Conservation (phyloP, 2,329 filamentous ascomycete genomes). For the Calonectria fujianensis region DNA sequence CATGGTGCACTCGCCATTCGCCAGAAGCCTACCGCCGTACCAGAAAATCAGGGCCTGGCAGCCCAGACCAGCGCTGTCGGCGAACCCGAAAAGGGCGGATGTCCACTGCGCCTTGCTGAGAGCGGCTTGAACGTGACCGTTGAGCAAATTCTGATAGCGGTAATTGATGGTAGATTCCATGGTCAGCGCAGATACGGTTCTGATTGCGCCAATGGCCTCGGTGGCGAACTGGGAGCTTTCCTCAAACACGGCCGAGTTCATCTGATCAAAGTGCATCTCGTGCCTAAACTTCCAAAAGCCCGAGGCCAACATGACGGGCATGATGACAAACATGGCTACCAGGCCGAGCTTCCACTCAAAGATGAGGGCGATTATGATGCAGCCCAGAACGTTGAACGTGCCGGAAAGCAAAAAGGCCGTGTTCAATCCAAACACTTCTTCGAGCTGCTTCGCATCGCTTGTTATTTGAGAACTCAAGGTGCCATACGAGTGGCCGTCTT, state of each 20-base stretch:
- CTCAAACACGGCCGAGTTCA: slow-evolving; percentile 75
- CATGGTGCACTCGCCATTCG: slow-evolving; percentile 58
- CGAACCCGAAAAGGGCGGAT: slow-evolving; percentile 59
- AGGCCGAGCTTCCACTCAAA: slow-evolving; percentile 63
- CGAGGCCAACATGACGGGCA: slow-evolving; percentile 59
- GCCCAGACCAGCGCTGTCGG: slow-evolving; percentile 61
- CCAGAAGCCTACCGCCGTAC: slow-evolving; percentile 61
- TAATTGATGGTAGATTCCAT: slow-evolving; percentile 74
- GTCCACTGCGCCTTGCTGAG: slow-evolving; percentile 58
- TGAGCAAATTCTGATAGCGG: slow-evolving; percentile 61
- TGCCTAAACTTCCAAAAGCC: slow-evolving; percentile 64
- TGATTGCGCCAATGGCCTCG: slow-evolving; percentile 77
- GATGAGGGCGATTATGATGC: slow-evolving; percentile 55
- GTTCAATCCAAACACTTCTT: slow-evolving; percentile 59
- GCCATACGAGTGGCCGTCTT: slow-evolving; percentile 55
- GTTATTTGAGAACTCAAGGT: slow-evolving; percentile 53
- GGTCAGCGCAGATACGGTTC: slow-evolving; percentile 77
- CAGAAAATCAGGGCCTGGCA: slow-evolving; percentile 74
- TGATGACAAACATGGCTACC: slow-evolving; percentile 60
- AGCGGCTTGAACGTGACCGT: slow-evolving; percentile 58
- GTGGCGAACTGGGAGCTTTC: slow-evolving; percentile 78
- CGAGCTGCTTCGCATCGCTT: slow-evolving; percentile 57
- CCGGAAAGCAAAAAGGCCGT: slow-evolving; percentile 55
- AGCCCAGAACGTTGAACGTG: slow-evolving; percentile 57
- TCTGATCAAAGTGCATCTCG: slow-evolving; percentile 73